Percentiles rank a stretch among this genome's conserved stretches.
These are phyloP conservation scores for Boletellus ananas DNA, from an alignment of 768 basidiomycete genomes.

Conservation along the genomic window DNA sequence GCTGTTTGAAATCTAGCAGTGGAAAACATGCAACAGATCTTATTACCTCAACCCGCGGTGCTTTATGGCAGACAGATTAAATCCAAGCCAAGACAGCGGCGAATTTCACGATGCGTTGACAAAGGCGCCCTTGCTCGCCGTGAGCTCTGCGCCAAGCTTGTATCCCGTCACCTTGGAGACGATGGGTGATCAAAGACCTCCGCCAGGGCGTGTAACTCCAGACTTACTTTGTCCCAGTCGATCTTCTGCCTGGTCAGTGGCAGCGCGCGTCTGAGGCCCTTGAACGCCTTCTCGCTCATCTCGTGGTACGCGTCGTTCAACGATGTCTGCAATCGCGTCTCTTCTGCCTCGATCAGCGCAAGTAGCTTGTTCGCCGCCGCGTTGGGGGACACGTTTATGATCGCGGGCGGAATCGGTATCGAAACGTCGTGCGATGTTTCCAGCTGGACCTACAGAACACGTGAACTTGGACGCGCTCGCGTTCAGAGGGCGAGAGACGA, in stretches of 20 bases:
- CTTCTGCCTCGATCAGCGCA: conserved; percentile 77
- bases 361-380: conserved; percentile 67
- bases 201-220: background rate
- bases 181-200: background rate
- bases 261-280: conserved; percentile 81
- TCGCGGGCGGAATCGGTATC: conserved; percentile 57
- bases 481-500: conserved; percentile 17
- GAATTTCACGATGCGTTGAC: conserved; percentile 23
- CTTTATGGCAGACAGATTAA: background rate
- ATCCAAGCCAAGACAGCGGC: background rate
- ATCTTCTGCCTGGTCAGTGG: conserved; percentile 92
- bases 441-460: conserved; percentile 73
- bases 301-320: conserved; percentile 81
- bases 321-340: conserved; percentile 72
- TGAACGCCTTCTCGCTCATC: conserved; percentile 93
- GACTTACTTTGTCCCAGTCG: conserved; percentile 87
- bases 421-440: conserved; percentile 67
- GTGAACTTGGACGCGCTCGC: background rate
- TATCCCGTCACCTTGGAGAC: conserved; percentile 48
- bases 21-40: conserved; percentile 5
- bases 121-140: conserved; percentile 60
- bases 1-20: background rate
- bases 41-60: background rate
- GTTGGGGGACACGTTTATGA: conserved; percentile 47
- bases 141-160: conserved; percentile 73